Evolutionary conservation across 2,329 filamentous ascomycete species (phyloP), one percentile per base, ranked within the genome.

Genomic region (Ascochyta lentis): DNA sequence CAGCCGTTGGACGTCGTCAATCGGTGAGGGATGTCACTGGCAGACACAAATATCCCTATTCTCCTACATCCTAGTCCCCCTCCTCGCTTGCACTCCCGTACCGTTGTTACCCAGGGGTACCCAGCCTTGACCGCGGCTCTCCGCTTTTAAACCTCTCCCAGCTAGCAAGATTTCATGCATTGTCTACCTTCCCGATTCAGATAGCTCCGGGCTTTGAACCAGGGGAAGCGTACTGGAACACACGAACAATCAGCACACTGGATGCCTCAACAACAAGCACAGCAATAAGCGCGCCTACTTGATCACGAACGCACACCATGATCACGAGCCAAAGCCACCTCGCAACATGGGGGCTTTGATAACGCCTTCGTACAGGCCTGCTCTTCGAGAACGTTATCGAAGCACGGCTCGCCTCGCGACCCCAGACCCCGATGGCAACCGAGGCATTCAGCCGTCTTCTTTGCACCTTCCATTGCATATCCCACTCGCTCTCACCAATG

Each of bases 391-490:
- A 61, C 58, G 54, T 58, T 59, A 58, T 63, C 59, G 57, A 64
- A 63, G 62, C 62, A 63, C 55, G 59, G 58, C 51, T 58, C 58
- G 54, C 44, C 43, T 34, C 35, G 49, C 44, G 54, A 47, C 44
- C 56, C 52, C 47, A 34, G 33, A 41, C 40, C 35, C 60, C 60
- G 58, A 59, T 37, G 45, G 29, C 63, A 66, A 49, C 65, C 66
- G 65, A 52, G 48, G 44, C 46, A 64, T 63, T 61, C 66, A 59
- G 64, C 56, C 43, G 24, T 13, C 43, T 54, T 64, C 63, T 54
- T 37, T 38, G 34, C 45, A 64, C 57, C 60, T 67, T 65, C 63
- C 47, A 64, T 59, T 59, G 63, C 58, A 63, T 67, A 60, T 58
- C 66, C 58, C 64, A 68, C 63, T 34, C 42, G 15, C 34, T 10